Conservation (phyloP, 257 asterid genomes). For the Phtheirospermum japonicum region DNA sequence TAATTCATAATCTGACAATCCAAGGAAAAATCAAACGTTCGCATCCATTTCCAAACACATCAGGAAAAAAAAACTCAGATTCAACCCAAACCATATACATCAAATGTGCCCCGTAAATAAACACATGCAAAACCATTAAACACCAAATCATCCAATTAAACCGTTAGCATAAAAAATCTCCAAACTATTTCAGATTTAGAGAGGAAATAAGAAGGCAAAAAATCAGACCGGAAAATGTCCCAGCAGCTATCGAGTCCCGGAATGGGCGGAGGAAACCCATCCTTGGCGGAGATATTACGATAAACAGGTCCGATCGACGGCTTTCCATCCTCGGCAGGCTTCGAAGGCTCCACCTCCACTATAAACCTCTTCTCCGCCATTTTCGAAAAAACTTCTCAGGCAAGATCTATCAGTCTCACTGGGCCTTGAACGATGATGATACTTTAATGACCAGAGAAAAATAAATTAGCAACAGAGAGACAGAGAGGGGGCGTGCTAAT, state of each 20-base stretch:
- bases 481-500: too few species aligned
- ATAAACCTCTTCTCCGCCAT: conserved; percentile 51
- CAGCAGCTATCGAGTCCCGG: conserved; percentile 79
- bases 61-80: neutral
- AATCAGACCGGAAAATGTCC: conserved; percentile 89
- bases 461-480: too few species aligned
- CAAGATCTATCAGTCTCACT: neutral
- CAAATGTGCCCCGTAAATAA: neutral
- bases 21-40: neutral
- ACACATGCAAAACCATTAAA: neutral
- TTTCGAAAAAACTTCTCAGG: conserved; percentile 6
- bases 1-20: neutral
- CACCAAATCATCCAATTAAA: neutral
- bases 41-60: neutral
- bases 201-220: neutral
- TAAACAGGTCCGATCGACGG: conserved; percentile 90
- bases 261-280: conserved; percentile 70
- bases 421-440: neutral
- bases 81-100: neutral
- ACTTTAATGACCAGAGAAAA: neutral
- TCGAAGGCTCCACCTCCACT: conserved; percentile 77
- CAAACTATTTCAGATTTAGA: neutral
- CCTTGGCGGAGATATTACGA: conserved; percentile 68
- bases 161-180: conserved; percentile 10
- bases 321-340: conserved; percentile 64